These are phyloP conservation scores for Podaxis carcinomalis DNA, from an alignment of 768 basidiomycete genomes.

Conservation along the genomic window DNA sequence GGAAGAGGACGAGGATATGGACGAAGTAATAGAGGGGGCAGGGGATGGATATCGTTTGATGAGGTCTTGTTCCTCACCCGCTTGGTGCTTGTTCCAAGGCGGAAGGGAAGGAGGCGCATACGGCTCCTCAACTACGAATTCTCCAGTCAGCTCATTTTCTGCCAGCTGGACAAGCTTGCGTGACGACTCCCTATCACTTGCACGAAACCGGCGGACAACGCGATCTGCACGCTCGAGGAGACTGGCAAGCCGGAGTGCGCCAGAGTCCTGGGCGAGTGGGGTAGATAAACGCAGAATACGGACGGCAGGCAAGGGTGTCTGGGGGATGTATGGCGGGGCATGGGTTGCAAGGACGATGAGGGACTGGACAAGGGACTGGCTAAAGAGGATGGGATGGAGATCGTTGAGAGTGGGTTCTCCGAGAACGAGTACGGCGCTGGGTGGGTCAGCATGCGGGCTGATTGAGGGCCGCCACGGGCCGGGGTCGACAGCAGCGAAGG, in stretches of 20 bases:
- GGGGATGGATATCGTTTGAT: neutral
- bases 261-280: constrained; percentile 30
- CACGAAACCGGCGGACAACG: constrained; percentile 20
- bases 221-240: constrained; percentile 37
- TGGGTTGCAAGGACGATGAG: constrained; percentile 40
- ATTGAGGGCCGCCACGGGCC: constrained; percentile 22
- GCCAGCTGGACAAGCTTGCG: constrained; percentile 27
- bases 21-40: constrained; percentile 8
- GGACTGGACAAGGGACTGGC: constrained; percentile 25
- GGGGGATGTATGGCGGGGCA: constrained; percentile 14
- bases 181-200: neutral
- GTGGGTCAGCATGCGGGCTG: constrained; percentile 14
- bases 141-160: constrained; percentile 27
- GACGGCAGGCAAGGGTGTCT: constrained; percentile 17
- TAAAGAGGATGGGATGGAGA: constrained; percentile 32
- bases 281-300: constrained; percentile 30
- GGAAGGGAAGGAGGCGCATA: constrained; percentile 8
- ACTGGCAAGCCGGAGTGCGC: constrained; percentile 36
- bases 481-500: constrained; percentile 24
- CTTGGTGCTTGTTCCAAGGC: neutral
- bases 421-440: constrained; percentile 34
- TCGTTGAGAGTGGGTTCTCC: constrained; percentile 32
- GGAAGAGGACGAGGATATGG: neutral
- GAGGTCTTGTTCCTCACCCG: neutral
- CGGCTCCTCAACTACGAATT: constrained; percentile 26